Evolutionary conservation across 306 rosid genomes (phyloP).

Genomic region (Calophaca sinica): DNA sequence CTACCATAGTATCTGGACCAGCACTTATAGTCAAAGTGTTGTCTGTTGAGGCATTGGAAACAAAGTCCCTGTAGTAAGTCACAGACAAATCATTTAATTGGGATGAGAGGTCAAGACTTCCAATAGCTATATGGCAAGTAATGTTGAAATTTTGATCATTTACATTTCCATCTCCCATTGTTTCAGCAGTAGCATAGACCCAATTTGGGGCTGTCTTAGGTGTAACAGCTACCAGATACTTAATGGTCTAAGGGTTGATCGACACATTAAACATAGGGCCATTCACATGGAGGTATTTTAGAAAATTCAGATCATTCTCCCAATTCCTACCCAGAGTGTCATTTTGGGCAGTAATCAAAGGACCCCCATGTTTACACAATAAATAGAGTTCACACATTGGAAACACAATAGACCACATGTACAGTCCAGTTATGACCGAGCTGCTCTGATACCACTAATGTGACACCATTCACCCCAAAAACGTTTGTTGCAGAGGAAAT

Average conservation of each 20-base stretch:
- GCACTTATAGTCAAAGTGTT: slow-evolving; percentile 76
- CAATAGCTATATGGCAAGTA: slow-evolving; percentile 80
- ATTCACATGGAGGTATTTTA: slow-evolving; percentile 81
- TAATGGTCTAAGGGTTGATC: slow-evolving; percentile 61
- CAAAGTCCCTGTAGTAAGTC: slow-evolving; percentile 68
- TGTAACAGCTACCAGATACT: slow-evolving; percentile 58
- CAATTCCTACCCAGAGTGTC: slow-evolving; percentile 87
- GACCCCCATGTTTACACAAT: slow-evolving; percentile 86
- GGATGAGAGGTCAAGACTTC: slow-evolving; percentile 72
- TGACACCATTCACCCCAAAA: no score
- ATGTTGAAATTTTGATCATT: slow-evolving; percentile 71
- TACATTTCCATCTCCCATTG: slow-evolving; percentile 72
- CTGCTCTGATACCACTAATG: no score
- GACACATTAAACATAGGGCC: slow-evolving; percentile 70
- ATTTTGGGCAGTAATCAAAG: slow-evolving; percentile 71
- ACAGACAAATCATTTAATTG: slow-evolving; percentile 59
- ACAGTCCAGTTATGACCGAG: no score
- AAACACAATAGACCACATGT: no score
- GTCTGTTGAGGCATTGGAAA: slow-evolving; percentile 58
- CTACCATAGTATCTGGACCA: slow-evolving; percentile 78
- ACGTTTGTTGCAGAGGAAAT: no score
- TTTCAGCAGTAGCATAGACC: slow-evolving; percentile 88
- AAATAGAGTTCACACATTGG: no score
- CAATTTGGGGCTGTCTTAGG: slow-evolving; percentile 81
- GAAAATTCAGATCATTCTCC: slow-evolving; percentile 74